Conservation (phyloP, 768 basidiomycete genomes). For the Termitomyces heimii region DNA sequence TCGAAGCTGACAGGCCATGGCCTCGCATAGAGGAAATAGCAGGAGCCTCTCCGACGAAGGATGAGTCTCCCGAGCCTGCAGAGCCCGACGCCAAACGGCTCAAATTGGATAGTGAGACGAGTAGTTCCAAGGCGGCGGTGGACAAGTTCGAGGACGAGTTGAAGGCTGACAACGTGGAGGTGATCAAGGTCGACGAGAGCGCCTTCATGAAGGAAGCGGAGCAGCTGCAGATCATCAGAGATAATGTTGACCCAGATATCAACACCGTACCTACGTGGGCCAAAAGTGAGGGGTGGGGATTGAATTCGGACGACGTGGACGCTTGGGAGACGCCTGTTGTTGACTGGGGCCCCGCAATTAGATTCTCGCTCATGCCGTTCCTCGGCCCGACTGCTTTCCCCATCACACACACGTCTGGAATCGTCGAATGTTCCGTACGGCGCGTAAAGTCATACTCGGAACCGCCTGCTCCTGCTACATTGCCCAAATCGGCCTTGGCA, state of each 20-base stretch:
- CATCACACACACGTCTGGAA: constrained; percentile 55
- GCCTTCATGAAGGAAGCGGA: constrained; percentile 7
- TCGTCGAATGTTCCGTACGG: constrained; percentile 63
- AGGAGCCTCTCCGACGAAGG: neutral
- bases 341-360: constrained; percentile 16
- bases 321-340: constrained; percentile 6
- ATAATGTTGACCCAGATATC: constrained; percentile 10
- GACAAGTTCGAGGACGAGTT: constrained; percentile 33
- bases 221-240: constrained; percentile 7
- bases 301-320: neutral
- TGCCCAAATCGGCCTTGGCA: constrained; percentile 19
- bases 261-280: constrained; percentile 8
- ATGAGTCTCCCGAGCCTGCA: neutral
- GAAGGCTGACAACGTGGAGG: constrained; percentile 26
- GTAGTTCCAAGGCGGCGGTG: constrained; percentile 7
- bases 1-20: constrained; percentile 5
- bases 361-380: constrained; percentile 28
- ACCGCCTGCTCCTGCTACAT: constrained; percentile 24
- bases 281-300: constrained; percentile 6
- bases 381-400: constrained; percentile 56
- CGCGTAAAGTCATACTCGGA: constrained; percentile 42
- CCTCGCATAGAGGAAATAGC: neutral
- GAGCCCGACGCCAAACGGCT: constrained; percentile 12
- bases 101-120: constrained; percentile 12
- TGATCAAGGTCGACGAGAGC: constrained; percentile 12